Evolutionary conservation across 2,329 filamentous ascomycete genomes (phyloP).

Genomic region (Paecilomyces niveus): DNA sequence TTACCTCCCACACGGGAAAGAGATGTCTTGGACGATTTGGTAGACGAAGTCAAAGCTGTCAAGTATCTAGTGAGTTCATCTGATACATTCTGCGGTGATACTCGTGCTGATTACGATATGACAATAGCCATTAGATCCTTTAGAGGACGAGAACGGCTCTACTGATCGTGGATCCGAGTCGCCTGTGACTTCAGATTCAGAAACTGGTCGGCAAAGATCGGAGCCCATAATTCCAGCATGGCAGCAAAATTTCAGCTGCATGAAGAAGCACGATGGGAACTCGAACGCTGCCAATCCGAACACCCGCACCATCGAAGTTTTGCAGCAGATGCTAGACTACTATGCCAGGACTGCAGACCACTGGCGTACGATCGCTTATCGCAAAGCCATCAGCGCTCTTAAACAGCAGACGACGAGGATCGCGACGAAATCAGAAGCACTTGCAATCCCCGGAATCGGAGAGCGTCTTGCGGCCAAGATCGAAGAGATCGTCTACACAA

Average conservation of each 20-base stretch:
- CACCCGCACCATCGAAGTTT: constrained; percentile 62
- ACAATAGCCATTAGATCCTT: constrained; percentile 25
- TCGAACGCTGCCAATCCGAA: constrained; percentile 59
- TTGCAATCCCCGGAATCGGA: constrained; percentile 62
- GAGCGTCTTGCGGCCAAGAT: constrained; percentile 72
- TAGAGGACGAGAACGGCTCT: constrained; percentile 17
- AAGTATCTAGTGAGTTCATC: constrained; percentile 45
- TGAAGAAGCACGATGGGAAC: constrained; percentile 47
- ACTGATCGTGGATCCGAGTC: constrained; percentile 9
- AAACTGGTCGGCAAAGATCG: constrained; percentile 4
- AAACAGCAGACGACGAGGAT: constrained; percentile 59
- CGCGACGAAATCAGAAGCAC: constrained; percentile 61
- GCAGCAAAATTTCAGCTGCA: constrained; percentile 49
- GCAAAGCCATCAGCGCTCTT: constrained; percentile 67
- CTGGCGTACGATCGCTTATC: constrained; percentile 70
- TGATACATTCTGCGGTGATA: neutral
- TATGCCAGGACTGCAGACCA: constrained; percentile 69
- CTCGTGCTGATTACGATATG: constrained; percentile 9
- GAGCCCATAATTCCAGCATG: constrained; percentile 14
- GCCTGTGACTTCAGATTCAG: constrained; percentile 10
- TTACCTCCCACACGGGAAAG: constrained; percentile 10
- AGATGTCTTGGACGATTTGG: constrained; percentile 59
- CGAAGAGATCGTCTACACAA: constrained; percentile 75
- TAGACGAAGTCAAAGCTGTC: constrained; percentile 55
- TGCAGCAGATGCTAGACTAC: constrained; percentile 72